Evolutionary conservation across 202 grass and related monocot genomes (phyloP).

Genomic region (Dendrocalamus latiflorus): DNA sequence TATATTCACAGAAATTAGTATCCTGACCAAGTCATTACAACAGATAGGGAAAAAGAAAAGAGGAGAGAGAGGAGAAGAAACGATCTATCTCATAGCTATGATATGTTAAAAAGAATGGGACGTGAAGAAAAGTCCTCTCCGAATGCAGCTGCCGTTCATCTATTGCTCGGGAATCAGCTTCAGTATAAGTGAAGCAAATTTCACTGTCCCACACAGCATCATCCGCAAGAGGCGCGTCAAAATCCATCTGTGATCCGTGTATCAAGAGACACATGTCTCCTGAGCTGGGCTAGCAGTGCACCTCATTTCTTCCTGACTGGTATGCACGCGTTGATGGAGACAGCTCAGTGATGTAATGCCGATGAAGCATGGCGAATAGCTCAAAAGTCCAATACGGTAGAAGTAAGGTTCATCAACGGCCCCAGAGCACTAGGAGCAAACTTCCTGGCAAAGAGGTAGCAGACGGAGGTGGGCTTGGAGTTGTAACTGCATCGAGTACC

Average conservation of each 20-base stretch:
- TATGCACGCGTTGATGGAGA: neutral
- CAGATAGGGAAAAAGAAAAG: neutral
- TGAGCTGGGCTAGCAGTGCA: constrained; percentile 9
- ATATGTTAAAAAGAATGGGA: constrained; percentile 54
- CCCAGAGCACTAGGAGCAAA: constrained; percentile 82
- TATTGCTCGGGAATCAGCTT: constrained; percentile 11
- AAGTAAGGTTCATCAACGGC: constrained; percentile 70
- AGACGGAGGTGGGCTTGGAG: constrained; percentile 53
- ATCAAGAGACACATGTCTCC: constrained; percentile 3
- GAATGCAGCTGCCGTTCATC: constrained; percentile 17
- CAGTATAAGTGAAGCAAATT: constrained; percentile 44
- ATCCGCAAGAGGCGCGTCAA: constrained; percentile 7
- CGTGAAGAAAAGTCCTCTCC: constrained; percentile 37
- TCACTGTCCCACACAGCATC: constrained; percentile 37
- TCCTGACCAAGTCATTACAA: constrained; percentile 49
- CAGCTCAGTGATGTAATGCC: neutral
- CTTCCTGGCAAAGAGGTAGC: constrained; percentile 90
- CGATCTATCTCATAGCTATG: constrained; percentile 38
- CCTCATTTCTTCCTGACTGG: constrained; percentile 14
- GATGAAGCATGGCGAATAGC: neutral
- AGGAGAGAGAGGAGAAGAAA: neutral
- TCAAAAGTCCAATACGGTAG: constrained; percentile 66
- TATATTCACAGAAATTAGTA: constrained; percentile 67
- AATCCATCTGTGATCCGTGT: constrained; percentile 33
- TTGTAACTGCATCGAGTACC: constrained; percentile 71